Evolutionary conservation across 2,329 filamentous ascomycete species (phyloP).

Genomic region (Lithohypha guttulata): DNA sequence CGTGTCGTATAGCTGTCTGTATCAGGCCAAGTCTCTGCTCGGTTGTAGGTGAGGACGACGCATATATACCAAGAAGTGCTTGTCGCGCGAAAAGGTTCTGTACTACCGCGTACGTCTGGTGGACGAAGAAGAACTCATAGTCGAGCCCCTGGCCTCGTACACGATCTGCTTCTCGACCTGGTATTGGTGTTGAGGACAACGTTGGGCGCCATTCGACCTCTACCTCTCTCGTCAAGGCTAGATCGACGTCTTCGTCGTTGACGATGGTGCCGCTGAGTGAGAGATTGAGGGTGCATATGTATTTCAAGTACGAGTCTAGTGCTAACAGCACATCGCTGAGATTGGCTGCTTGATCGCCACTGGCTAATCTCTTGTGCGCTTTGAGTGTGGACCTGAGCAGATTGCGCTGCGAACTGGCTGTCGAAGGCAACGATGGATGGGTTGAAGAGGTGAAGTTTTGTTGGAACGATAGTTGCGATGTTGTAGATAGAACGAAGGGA

Average conservation of each 20-base stretch:
- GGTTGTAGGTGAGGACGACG: constrained; percentile 47
- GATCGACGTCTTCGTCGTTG: constrained; percentile 53
- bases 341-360: constrained; percentile 57
- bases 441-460: constrained; percentile 65
- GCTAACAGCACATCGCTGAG: constrained; percentile 59
- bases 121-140: constrained; percentile 69
- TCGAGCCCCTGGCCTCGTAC: constrained; percentile 63
- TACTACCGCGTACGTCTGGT: constrained; percentile 66
- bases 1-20: constrained; percentile 60
- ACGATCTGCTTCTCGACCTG: constrained; percentile 54
- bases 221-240: constrained; percentile 57
- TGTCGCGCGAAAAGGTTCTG: constrained; percentile 62
- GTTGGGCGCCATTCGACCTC: constrained; percentile 73
- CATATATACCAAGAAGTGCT: constrained; percentile 63
- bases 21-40: constrained; percentile 62
- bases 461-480: constrained; percentile 74
- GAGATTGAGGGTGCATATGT: constrained; percentile 65
- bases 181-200: constrained; percentile 49
- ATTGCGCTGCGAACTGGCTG: constrained; percentile 71
- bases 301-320: constrained; percentile 70
- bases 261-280: constrained; percentile 51
- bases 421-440: constrained; percentile 78
- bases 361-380: constrained; percentile 74
- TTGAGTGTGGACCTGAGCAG: constrained; percentile 77
- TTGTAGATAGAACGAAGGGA: constrained; percentile 78